Evolutionary conservation across 495 filamentous ascomycete species (phyloP).

Genomic region (Penicillium pancosmium): DNA sequence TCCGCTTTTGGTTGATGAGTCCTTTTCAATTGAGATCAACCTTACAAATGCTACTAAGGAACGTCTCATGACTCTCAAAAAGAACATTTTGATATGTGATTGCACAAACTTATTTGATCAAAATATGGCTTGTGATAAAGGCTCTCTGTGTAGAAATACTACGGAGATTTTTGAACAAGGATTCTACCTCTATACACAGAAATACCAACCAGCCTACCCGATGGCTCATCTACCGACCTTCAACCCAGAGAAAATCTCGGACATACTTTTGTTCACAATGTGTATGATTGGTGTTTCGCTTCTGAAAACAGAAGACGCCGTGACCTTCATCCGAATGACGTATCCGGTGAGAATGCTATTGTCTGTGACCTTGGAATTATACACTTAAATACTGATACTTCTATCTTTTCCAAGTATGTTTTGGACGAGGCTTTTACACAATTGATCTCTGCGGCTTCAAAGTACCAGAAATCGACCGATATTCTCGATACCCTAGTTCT

Average conservation of each 20-base stretch:
- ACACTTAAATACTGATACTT: background rate
- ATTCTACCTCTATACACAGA: constrained; percentile 12
- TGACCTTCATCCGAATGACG: constrained; percentile 4
- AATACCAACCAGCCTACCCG: constrained; percentile 12
- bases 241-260: constrained; percentile 1
- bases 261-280: constrained; percentile 10
- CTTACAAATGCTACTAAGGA: constrained; percentile 3
- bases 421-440: constrained; percentile 3
- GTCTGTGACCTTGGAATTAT: background rate
- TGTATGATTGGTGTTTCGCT: constrained; percentile 17
- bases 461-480: background rate
- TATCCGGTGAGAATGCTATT: constrained; percentile 10
- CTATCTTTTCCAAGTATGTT: background rate
- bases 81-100: constrained; percentile 4
- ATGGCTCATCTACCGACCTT: constrained; percentile 10
- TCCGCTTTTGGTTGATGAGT: background rate
- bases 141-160: constrained; percentile 12
- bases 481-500: constrained; percentile 7
- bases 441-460: background rate
- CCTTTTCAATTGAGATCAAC: constrained; percentile 1
- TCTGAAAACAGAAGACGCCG: constrained; percentile 11
- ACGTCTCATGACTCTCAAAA: constrained; percentile 6
- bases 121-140: background rate
- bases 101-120: constrained; percentile 8
- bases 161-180: constrained; percentile 14